These are phyloP conservation scores for Coemansia javaensis DNA, from an alignment of 192 early-diverging fungal species.

Conservation along the genomic window DNA sequence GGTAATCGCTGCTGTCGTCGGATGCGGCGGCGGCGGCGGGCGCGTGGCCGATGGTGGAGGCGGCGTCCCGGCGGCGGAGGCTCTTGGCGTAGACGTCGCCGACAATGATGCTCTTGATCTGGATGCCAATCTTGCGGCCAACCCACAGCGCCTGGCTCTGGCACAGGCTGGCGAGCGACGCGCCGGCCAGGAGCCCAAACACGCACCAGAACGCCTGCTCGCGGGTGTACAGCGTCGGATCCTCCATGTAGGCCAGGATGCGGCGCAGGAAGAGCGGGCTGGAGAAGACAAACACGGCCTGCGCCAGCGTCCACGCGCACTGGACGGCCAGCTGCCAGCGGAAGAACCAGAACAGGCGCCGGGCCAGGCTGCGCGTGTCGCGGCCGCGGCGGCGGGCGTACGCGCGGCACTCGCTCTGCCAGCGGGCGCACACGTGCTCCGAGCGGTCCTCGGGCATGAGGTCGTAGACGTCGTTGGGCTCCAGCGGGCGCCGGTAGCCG, in stretches of 20 bases:
- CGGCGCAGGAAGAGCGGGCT: constrained; percentile 56
- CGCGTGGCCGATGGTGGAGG: no score
- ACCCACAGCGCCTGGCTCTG: constrained; percentile 67
- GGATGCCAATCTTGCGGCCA: constrained; percentile 65
- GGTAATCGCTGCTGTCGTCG: neutral
- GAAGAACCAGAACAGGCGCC: constrained; percentile 48
- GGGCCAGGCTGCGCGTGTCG: constrained; percentile 27
- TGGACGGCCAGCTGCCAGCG: constrained; percentile 48
- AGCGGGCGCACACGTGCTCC: constrained; percentile 23
- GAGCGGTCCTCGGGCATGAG: constrained; percentile 42
- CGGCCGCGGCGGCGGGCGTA: constrained; percentile 28
- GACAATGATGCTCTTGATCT: constrained; percentile 57
- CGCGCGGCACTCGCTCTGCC: constrained; percentile 18
- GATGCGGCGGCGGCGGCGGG: no score
- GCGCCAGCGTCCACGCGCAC: constrained; percentile 42
- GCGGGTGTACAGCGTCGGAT: constrained; percentile 48
- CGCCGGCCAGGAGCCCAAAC: constrained; percentile 55
- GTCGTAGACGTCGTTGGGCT: constrained; percentile 61
- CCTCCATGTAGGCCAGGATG: constrained; percentile 58
- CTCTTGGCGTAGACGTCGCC: constrained; percentile 72
- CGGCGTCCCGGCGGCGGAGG: constrained; percentile 53
- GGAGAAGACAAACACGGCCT: constrained; percentile 50
- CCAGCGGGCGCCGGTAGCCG: constrained; percentile 62
- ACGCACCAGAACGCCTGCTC: constrained; percentile 59
- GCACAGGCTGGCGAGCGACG: constrained; percentile 43